These are phyloP conservation scores for Bromus sterilis DNA, from an alignment of 176 grass and related monocot genomes.

Conservation along the genomic window DNA sequence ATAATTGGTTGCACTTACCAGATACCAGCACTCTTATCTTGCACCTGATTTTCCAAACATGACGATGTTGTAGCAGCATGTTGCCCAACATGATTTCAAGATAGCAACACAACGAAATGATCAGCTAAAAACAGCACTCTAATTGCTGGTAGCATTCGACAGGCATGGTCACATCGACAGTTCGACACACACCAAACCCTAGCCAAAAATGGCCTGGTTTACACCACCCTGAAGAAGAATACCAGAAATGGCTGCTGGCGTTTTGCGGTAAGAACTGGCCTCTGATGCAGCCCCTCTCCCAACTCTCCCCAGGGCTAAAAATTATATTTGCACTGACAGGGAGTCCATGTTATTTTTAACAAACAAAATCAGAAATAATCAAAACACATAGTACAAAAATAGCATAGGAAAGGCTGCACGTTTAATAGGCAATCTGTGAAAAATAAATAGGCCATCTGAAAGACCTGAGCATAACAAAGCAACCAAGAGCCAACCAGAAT, in stretches of 20 bases:
- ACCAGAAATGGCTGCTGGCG: neutral
- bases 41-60: neutral
- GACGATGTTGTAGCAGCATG: neutral
- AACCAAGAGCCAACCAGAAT: conserved; percentile 8
- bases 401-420: neutral
- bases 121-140: neutral
- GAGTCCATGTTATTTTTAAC: neutral
- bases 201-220: conserved; percentile 11
- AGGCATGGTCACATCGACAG: conserved; percentile 1
- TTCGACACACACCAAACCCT: neutral
- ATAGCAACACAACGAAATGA: conserved; percentile 8
- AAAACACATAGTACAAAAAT: neutral
- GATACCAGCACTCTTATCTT: neutral
- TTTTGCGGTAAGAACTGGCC: neutral
- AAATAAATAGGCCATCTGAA: neutral
- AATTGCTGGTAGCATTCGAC: neutral
- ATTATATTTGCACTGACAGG: neutral
- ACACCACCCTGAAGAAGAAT: neutral
- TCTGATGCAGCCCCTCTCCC: neutral
- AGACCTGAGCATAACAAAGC: conserved; percentile 11
- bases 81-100: conserved; percentile 24
- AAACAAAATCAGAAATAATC: neutral
- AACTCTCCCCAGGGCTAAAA: neutral
- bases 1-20: neutral
- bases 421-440: conserved; percentile 8